Percentiles rank a stretch among this genome's conserved stretches.
Evolutionary conservation across 768 basidiomycete genomes (phyloP).

Genomic region (Amanita pseudoporphyria): DNA sequence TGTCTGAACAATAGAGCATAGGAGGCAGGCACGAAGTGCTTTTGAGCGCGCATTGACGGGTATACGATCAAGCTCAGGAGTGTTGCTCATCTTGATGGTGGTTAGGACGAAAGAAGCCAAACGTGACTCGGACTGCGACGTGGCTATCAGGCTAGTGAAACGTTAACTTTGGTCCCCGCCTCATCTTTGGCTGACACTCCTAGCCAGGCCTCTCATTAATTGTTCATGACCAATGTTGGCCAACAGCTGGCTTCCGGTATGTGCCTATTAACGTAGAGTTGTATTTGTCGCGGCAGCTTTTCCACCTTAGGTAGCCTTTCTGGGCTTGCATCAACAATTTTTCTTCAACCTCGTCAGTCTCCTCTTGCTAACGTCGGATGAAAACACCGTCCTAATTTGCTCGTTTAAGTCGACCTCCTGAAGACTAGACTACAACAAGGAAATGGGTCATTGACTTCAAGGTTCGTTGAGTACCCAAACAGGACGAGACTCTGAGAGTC

Average conservation of each 20-base stretch:
- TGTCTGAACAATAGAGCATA: constrained; percentile 86
- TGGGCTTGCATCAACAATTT: constrained; percentile 65
- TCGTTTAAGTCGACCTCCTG: constrained; percentile 69
- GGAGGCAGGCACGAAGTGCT: constrained; percentile 80
- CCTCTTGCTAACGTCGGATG: background rate
- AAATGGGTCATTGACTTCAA: constrained; percentile 33
- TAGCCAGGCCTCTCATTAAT: background rate
- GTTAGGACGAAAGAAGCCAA: background rate
- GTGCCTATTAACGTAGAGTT: constrained; percentile 6
- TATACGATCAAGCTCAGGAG: constrained; percentile 2
- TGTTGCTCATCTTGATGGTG: background rate
- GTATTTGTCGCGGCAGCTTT: background rate
- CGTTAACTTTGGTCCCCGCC: background rate
- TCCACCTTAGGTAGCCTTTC: constrained; percentile 58
- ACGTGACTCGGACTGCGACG: background rate
- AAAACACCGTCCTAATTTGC: background rate
- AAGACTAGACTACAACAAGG: constrained; percentile 91
- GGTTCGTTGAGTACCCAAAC: constrained; percentile 17
- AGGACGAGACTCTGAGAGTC: too few species aligned
- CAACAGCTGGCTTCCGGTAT: constrained; percentile 58
- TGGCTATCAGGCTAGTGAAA: background rate
- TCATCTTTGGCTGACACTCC: background rate
- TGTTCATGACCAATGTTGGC: constrained; percentile 54
- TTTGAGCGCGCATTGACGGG: constrained; percentile 30
- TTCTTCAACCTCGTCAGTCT: constrained; percentile 65